Conservation (phyloP, 2,329 filamentous ascomycete genomes). For the Emergomyces africanus region DNA sequence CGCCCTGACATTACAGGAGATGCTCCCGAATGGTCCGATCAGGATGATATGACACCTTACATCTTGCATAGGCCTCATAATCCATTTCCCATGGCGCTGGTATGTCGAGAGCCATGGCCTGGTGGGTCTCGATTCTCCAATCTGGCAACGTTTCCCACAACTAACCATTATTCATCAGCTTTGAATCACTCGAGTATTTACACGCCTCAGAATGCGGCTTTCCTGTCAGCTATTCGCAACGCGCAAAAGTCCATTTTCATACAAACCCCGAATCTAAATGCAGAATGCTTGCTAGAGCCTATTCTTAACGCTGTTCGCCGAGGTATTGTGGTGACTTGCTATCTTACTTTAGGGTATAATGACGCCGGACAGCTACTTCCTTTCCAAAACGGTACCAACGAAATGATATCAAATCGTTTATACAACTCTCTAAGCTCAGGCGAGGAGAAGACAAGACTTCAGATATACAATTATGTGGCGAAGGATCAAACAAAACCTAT, state of each 20-base stretch:
- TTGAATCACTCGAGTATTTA: constrained; percentile 48
- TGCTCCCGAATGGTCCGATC: constrained; percentile 41
- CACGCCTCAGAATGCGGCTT: constrained; percentile 64
- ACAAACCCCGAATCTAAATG: constrained; percentile 66
- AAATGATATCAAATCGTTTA: constrained; percentile 52
- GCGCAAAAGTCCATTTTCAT: constrained; percentile 57
- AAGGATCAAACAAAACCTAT: constrained; percentile 61
- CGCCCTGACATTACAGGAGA: constrained; percentile 39
- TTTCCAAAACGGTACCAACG: constrained; percentile 62
- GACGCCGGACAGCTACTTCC: constrained; percentile 65
- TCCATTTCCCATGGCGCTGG: constrained; percentile 57
- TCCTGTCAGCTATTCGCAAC: constrained; percentile 55
- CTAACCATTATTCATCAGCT: constrained; percentile 17
- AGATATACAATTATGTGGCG: constrained; percentile 57
- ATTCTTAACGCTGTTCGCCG: constrained; percentile 52
- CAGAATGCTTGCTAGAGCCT: constrained; percentile 51
- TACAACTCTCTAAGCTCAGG: constrained; percentile 43
- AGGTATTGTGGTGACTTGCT: constrained; percentile 55
- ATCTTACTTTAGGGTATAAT: constrained; percentile 68
- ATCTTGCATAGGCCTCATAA: constrained; percentile 41
- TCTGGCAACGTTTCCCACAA: not conserved
- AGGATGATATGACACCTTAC: constrained; percentile 54
- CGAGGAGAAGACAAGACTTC: constrained; percentile 38
- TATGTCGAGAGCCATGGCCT: constrained; percentile 56
- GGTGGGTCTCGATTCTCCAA: constrained; percentile 13